Conservation (phyloP, 495 filamentous ascomycete genomes). For the Podospora didyma region DNA sequence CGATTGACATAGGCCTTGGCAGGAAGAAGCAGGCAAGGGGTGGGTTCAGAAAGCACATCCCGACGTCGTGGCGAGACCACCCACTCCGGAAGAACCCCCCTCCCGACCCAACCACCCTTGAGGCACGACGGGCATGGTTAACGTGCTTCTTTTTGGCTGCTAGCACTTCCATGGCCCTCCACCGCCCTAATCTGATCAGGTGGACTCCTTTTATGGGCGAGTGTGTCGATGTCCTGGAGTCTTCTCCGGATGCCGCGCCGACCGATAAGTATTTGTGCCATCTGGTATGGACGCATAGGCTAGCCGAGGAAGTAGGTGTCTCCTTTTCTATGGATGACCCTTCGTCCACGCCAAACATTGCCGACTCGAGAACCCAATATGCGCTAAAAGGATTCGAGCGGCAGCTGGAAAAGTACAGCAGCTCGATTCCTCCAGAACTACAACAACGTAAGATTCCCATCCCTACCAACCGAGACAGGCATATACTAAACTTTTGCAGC, state of each 20-base stretch:
- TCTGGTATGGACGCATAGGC: slow-evolving; percentile 70
- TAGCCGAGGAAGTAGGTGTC: slow-evolving; percentile 75
- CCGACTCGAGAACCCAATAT: slow-evolving; percentile 70
- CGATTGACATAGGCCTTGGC: slow-evolving; percentile 82
- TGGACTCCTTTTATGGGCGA: slow-evolving; percentile 86
- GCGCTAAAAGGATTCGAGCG: slow-evolving; percentile 71
- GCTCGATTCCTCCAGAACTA: slow-evolving; percentile 45
- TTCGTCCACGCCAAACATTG: slow-evolving; percentile 57
- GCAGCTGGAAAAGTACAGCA: slow-evolving; percentile 66
- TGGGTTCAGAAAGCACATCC: slow-evolving; percentile 32
- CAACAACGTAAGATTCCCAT: slow-evolving; percentile 38
- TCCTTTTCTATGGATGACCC: slow-evolving; percentile 77
- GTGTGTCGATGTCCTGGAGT: slow-evolving; percentile 69
- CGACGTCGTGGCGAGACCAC: slow-evolving; percentile 42
- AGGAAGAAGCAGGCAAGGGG: slow-evolving; percentile 41
- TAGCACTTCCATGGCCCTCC: slow-evolving; percentile 71
- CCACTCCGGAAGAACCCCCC: slow-evolving; percentile 45
- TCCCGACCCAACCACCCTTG: slow-evolving; percentile 61
- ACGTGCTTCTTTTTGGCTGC: slow-evolving; percentile 73
- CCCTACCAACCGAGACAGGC: not conserved
- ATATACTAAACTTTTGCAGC: slow-evolving; percentile 30
- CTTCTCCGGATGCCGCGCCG: slow-evolving; percentile 62
- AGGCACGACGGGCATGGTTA: slow-evolving; percentile 75
- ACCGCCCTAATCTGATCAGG: slow-evolving; percentile 75
- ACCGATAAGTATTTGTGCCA: slow-evolving; percentile 72